Conservation (phyloP, 2,329 filamentous ascomycete species). For the Neoarthrinium moseri region DNA sequence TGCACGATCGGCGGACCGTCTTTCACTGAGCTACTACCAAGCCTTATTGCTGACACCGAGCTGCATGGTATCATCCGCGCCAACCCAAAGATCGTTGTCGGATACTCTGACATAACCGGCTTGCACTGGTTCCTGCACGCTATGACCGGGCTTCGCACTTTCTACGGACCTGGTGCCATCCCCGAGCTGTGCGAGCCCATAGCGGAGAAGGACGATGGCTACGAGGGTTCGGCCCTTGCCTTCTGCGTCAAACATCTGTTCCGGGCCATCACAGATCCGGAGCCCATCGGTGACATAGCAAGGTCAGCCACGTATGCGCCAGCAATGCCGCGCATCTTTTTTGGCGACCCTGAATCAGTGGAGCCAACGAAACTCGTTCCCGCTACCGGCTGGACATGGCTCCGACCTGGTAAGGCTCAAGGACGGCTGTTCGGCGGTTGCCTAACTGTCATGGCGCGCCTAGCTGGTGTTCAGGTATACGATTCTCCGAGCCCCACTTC, state of each 20-base stretch:
- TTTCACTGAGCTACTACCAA: conserved; percentile 38
- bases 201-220: conserved; percentile 18
- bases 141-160: conserved; percentile 37
- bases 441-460: conserved; percentile 36
- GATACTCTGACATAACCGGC: conserved; percentile 40
- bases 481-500: too few species aligned
- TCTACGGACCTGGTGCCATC: conserved; percentile 39
- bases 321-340: conserved; percentile 17
- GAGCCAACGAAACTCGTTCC: conserved; percentile 26
- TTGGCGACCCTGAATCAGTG: conserved; percentile 18
- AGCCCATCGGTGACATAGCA: conserved; percentile 28
- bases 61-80: conserved; percentile 30
- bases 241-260: conserved; percentile 32
- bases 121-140: conserved; percentile 41
- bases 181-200: conserved; percentile 34
- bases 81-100: conserved; percentile 40
- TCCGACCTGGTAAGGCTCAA: conserved; percentile 31
- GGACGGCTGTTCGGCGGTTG: conserved; percentile 45
- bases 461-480: conserved; percentile 32
- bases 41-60: conserved; percentile 32
- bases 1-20: conserved; percentile 38
- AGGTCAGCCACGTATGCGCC: conserved; percentile 31
- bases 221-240: conserved; percentile 24
- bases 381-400: conserved; percentile 33
- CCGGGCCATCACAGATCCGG: conserved; percentile 22